Evolutionary conservation across 1,284 basidiomycete species (phyloP).

Genomic region (Sanguinoderma infundibulare): DNA sequence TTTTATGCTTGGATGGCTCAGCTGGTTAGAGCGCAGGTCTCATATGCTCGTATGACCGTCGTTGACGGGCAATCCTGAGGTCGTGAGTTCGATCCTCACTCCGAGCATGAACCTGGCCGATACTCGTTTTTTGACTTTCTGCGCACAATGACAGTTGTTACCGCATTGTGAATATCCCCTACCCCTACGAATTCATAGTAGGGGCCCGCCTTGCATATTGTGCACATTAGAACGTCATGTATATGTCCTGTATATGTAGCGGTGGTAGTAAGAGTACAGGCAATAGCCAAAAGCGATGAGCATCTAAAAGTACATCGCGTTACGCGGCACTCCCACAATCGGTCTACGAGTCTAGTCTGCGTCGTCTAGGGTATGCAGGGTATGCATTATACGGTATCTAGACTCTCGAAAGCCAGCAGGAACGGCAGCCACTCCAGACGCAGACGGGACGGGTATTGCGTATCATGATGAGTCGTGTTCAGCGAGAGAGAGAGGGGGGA

Average conservation of each 20-base stretch:
- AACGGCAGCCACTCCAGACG: neutral
- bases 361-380: neutral
- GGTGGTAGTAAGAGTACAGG: constrained; percentile 4
- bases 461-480: neutral
- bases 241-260: constrained; percentile 6
- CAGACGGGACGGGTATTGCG: neutral
- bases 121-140: neutral
- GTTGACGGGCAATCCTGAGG: constrained; percentile 22
- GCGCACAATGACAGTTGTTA: no score
- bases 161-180: no score
- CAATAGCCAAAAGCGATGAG: neutral
- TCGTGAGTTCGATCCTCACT: constrained; percentile 27
- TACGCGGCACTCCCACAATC: neutral
- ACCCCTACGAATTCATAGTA: no score
- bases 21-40: constrained; percentile 28
- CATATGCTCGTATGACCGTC: constrained; percentile 19
- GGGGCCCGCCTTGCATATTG: no score
- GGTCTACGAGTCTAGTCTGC: no score
- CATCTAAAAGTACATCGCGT: constrained; percentile 11
- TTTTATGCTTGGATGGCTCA: constrained; percentile 26
- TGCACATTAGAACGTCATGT: neutral
- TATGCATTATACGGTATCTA: neutral
- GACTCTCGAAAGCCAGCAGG: neutral
- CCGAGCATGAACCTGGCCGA: constrained; percentile 12
- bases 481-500: neutral